Conservation (phyloP, 163 green algal genomes). For the Prototheca wickerhamii region DNA sequence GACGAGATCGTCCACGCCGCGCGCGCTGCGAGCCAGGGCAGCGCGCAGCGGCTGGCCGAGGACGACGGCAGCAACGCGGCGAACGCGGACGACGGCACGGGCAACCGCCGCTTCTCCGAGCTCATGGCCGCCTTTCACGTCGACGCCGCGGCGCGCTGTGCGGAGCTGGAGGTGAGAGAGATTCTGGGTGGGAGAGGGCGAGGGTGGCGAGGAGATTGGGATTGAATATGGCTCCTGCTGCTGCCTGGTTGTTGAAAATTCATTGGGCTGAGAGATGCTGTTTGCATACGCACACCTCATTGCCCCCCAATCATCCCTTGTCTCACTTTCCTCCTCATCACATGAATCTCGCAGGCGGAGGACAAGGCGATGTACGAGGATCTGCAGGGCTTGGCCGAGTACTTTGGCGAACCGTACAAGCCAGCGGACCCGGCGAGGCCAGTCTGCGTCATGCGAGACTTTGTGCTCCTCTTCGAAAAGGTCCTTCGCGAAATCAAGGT, state of each 20-base stretch:
- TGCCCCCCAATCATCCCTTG: background rate
- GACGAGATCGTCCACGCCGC: conserved; percentile 40
- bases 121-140: conserved; percentile 39
- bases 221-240: too few species aligned
- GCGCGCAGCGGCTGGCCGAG: background rate
- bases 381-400: conserved; percentile 32
- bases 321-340: too few species aligned
- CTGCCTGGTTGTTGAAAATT: too few species aligned
- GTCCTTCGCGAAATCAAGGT: conserved; percentile 21
- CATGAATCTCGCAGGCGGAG: conserved; percentile 24
- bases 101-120: conserved; percentile 24
- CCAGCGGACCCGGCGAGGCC: conserved; percentile 24
- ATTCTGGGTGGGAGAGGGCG: background rate
- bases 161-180: conserved; percentile 27
- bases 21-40: background rate
- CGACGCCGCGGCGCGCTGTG: conserved; percentile 16
- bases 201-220: background rate
- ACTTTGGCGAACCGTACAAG: conserved; percentile 47
- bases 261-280: too few species aligned
- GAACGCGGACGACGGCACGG: conserved; percentile 8
- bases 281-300: background rate
- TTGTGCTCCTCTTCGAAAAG: conserved; percentile 44
- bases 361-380: conserved; percentile 22
- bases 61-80: background rate
- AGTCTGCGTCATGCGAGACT: conserved; percentile 41